Evolutionary conservation across 148 eudicot species (phyloP).

Genomic region (Amaranthus cruentus): DNA sequence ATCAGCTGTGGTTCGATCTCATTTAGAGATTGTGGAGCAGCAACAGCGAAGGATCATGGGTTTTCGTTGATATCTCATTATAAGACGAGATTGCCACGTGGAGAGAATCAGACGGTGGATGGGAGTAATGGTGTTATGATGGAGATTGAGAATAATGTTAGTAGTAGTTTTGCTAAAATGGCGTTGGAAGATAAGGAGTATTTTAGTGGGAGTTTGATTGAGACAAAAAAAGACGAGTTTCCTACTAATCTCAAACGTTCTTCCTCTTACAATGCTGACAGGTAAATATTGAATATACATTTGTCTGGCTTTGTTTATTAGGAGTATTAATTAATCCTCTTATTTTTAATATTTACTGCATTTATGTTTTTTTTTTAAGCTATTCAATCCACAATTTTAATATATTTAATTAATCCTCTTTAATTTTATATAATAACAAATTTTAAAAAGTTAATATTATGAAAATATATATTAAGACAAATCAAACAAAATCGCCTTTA

Average conservation of each 20-base stretch:
- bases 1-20: slow-evolving; percentile 79
- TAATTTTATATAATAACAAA: too few species aligned
- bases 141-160: slow-evolving; percentile 21
- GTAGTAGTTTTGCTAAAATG: slow-evolving; percentile 32
- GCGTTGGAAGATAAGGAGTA: slow-evolving; percentile 47
- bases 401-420: too few species aligned
- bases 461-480: too few species aligned
- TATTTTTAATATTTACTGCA: too few species aligned
- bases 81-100: slow-evolving; percentile 61
- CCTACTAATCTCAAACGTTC: slow-evolving; percentile 26
- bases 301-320: background rate
- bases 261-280: slow-evolving; percentile 41
- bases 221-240: slow-evolving; percentile 26
- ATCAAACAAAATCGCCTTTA: too few species aligned
- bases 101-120: slow-evolving; percentile 43
- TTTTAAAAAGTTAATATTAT: too few species aligned
- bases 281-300: slow-evolving; percentile 17
- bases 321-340: too few species aligned
- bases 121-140: slow-evolving; percentile 26
- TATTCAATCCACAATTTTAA: too few species aligned
- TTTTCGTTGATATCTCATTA: slow-evolving; percentile 56
- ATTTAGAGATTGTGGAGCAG: slow-evolving; percentile 64
- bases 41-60: slow-evolving; percentile 41
- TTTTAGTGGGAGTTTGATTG: slow-evolving; percentile 38
- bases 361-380: too few species aligned